Base-by-base conservation (phyloP, 139 green algal genomes). In the Eudorina sp. region DNA sequence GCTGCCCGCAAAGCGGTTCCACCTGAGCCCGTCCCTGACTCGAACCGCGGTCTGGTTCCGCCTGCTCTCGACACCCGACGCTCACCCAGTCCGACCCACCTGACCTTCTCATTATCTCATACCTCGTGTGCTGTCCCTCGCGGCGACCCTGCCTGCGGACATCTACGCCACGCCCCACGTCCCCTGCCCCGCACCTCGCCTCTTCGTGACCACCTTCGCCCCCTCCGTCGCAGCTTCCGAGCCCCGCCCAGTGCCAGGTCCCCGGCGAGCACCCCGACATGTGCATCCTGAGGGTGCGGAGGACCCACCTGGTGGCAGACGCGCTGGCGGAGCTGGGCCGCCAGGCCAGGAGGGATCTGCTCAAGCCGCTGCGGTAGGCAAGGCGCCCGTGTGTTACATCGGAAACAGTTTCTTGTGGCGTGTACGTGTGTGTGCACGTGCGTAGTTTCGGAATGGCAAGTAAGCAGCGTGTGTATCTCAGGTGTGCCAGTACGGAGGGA, bases 281-380 rank as follows among this genome's bases (percentile, higher is more conserved):
- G 95, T 99, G 97, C 93, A 97, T 99, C 81, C 43, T 99, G 43
- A 90, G 97, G 36, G 94, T 99, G 72, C 92, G 97, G 21, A 92
- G 97, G 53, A 96, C 94, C 53, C 96, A 97, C 91, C 92, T 99
- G 53, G 82, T 98, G 75, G 94, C 97, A 89, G 97, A 99, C 83
- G 96, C 97, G 0, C 88, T 99, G 58, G 90, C 96, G 75, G 97
- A 99, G 92, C 95, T 99, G 46, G 93, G 93, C 4, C 90, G 97
- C 53, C 90, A 93, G 83, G 25, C 48, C 23, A 87, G 92, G 66
- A 84, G 92, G 51, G 97, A 99, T 88, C 93, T 99, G 86, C 97
- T 97, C 93, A 99, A 99, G 90, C 97, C 97, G 38, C 89, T 99
- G 75, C 92, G 82, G 82, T 88, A 34, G 8, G 66, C 18, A n/a